Evolutionary conservation across 345 rosid species (phyloP).

Genomic region (Combretum micranthum): DNA sequence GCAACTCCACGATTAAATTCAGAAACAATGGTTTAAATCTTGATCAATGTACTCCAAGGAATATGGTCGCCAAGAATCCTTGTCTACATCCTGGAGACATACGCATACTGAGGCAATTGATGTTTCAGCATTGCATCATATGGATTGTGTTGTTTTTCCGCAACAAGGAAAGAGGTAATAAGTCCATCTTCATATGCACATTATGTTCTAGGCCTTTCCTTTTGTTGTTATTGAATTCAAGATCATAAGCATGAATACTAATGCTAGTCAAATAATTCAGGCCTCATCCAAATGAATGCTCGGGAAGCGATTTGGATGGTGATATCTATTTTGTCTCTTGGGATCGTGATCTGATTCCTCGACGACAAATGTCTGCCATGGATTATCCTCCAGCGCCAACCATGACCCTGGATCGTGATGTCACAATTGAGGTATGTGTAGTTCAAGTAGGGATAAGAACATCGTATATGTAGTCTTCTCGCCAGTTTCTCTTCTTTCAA

Average conservation of each 20-base stretch:
- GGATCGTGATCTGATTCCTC: slow-evolving; percentile 32
- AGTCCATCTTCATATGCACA: not conserved
- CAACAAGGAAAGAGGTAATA: slow-evolving; percentile 42
- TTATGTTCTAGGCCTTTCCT: not conserved
- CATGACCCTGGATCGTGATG: slow-evolving; percentile 14
- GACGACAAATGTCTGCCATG: slow-evolving; percentile 15
- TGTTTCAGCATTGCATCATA: slow-evolving; percentile 34
- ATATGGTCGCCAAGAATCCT: slow-evolving; percentile 46
- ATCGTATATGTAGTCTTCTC: no score
- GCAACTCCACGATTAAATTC: not conserved
- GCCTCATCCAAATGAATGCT: slow-evolving; percentile 79
- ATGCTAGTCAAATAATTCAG: slow-evolving; percentile 19
- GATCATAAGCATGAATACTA: slow-evolving; percentile 12
- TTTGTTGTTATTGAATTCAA: not conserved
- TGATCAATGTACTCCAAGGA: slow-evolving; percentile 4
- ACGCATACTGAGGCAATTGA: slow-evolving; percentile 44
- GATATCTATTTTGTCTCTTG: slow-evolving; percentile 34
- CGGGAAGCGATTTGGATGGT: slow-evolving; percentile 74
- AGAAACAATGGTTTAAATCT: not conserved
- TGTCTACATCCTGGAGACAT: slow-evolving; percentile 66
- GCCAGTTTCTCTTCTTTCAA: no score
- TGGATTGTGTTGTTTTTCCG: slow-evolving; percentile 60
- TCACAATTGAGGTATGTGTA: slow-evolving; percentile 26
- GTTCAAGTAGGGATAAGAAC: not conserved
- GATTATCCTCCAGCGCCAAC: slow-evolving; percentile 20